A percentile compares a stretch with the other conserved stretches of the same genome.
These are phyloP conservation scores for Kwoniella bestiolae DNA, from an alignment of 768 basidiomycete genomes.

Conservation along the genomic window DNA sequence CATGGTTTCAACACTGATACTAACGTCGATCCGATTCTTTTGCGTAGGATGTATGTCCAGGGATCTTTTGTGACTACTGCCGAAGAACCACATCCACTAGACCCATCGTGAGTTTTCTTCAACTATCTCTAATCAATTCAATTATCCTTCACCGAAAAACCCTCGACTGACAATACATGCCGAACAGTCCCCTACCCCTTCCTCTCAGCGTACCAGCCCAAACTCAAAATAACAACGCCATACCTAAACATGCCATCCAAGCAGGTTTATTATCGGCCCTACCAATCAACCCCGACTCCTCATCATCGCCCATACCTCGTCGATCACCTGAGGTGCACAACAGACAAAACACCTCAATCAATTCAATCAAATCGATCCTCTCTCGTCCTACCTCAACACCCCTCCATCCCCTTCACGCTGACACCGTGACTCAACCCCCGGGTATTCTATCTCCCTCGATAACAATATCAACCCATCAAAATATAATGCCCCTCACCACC, in stretches of 20 bases:
- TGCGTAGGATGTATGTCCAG: conserved; percentile 39
- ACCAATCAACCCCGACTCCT: conserved; percentile 5
- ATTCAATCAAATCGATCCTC: not conserved
- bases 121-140: not conserved
- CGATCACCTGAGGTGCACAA: no score
- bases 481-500: no score
- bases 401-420: no score
- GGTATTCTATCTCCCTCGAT: not conserved
- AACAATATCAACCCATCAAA: not conserved
- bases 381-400: not conserved
- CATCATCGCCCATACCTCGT: not conserved
- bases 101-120: conserved; percentile 31
- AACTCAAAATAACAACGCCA: not conserved
- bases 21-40: not conserved
- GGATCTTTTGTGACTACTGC: conserved; percentile 41
- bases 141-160: not conserved
- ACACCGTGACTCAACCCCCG: not conserved
- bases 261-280: conserved; percentile 33
- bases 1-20: no score
- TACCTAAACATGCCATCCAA: conserved; percentile 38
- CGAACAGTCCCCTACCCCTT: conserved; percentile 38
- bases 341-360: not conserved
- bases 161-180: no score
- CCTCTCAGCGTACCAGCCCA: not conserved
- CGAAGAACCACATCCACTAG: conserved; percentile 45